Conservation (phyloP, 2,329 filamentous ascomycete species). For the Epichloe sibirici region DNA sequence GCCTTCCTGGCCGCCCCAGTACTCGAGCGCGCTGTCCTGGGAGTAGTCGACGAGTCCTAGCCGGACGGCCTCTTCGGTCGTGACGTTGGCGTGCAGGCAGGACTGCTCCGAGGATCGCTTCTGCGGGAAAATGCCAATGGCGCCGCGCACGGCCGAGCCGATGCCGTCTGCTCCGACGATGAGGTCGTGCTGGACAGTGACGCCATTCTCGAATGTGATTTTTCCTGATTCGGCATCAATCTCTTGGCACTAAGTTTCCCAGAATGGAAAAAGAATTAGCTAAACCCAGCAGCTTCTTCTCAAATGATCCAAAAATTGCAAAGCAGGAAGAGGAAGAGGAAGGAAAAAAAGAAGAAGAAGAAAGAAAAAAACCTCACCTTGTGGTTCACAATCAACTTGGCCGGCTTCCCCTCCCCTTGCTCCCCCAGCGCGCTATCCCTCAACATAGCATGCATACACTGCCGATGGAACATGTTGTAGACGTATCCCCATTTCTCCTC, state of each 20-base stretch:
- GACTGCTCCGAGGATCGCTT: slow-evolving; percentile 47
- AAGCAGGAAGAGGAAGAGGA: too few relatives aligned
- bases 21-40: slow-evolving; percentile 47
- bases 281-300: too few relatives aligned
- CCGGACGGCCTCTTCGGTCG: slow-evolving; percentile 45
- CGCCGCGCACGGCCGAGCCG: slow-evolving; percentile 48
- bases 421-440: slow-evolving; percentile 44
- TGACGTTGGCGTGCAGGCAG: slow-evolving; percentile 54
- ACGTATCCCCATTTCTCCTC: slow-evolving; percentile 51
- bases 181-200: slow-evolving; percentile 39
- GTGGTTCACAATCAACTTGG: slow-evolving; percentile 43
- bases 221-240: slow-evolving; percentile 39
- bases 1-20: slow-evolving; percentile 55
- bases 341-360: neutral
- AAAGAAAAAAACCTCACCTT: slow-evolving; percentile 19
- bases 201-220: slow-evolving; percentile 42
- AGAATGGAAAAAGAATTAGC: neutral
- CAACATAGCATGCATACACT: slow-evolving; percentile 57
- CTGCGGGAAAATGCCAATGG: slow-evolving; percentile 49
- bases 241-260: slow-evolving; percentile 25
- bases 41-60: slow-evolving; percentile 53
- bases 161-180: slow-evolving; percentile 56
- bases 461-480: slow-evolving; percentile 59
- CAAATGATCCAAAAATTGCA: too few relatives aligned
- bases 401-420: slow-evolving; percentile 40